A percentile compares a stretch with the other conserved stretches of the same genome.
Conservation (phyloP, 139 green algal species). For the Picochlorum costavermella region DNA sequence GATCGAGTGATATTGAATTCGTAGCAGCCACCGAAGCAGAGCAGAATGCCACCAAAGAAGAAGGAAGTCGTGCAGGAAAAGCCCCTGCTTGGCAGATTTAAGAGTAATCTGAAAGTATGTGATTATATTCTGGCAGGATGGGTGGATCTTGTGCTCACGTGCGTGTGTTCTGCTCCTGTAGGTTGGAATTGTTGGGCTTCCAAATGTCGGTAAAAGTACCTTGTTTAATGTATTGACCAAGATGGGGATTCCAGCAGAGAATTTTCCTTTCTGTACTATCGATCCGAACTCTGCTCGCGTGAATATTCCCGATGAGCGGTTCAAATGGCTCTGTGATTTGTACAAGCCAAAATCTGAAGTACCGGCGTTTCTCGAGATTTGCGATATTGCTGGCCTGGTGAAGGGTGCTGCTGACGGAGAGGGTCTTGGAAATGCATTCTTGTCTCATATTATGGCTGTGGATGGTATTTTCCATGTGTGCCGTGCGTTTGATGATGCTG, state of each 20-base stretch:
- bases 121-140: too few species aligned
- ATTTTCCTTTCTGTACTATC: constrained; percentile 96
- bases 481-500: constrained; percentile 81
- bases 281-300: constrained; percentile 86
- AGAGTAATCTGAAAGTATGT: constrained; percentile 76
- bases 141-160: too few species aligned
- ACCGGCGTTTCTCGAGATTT: constrained; percentile 87
- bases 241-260: constrained; percentile 80
- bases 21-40: not conserved
- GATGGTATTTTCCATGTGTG: constrained; percentile 98
- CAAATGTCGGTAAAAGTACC: constrained; percentile 93
- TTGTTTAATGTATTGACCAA: constrained; percentile 90
- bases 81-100: constrained; percentile 90
- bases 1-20: not conserved
- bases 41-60: constrained; percentile 51
- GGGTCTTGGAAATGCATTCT: constrained; percentile 96
- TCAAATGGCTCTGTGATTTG: constrained; percentile 74
- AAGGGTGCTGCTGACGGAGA: constrained; percentile 70
- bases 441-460: constrained; percentile 89
- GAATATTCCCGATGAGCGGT: constrained; percentile 93
- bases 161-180: constrained; percentile 16
- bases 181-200: constrained; percentile 90
- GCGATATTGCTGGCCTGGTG: constrained; percentile 97
- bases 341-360: constrained; percentile 62
- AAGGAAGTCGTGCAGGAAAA: constrained; percentile 60